Evolutionary conservation across 2,329 filamentous ascomycete genomes (phyloP), one percentile per base, ranked within the genome.

Genomic region (Clarireedia homoeocarpa): DNA sequence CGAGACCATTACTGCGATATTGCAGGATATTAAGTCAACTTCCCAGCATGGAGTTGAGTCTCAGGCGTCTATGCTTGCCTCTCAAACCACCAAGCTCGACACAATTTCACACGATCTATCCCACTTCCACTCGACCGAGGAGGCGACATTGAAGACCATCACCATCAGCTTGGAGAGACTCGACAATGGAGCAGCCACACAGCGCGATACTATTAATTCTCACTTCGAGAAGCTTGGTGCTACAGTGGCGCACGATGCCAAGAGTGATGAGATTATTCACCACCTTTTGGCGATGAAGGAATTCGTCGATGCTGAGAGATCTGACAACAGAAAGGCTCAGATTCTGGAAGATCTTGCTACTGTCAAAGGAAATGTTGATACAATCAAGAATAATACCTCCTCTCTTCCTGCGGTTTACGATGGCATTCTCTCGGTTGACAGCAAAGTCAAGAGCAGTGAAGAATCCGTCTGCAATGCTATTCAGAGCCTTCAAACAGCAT

Each of bases 401-500:
- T 51, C 58, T 7, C 38, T 60, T 12, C 52, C 52, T 20, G 45
- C 58, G 4, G 56, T 47, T n/a, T 47, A 58, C 27, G 53, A 58
- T 27, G 56, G 50, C 6, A 55, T 58, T 26, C 40, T 57, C 10
- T 55, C 53, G 1, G 26, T 61, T 6, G 56, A 58, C 17, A 48
- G 51, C 12, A 58, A 58, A 20, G 20, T 62, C 24, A 50, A 58
- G 40, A 51, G 45, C 5, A 57, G 50, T 20, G 54, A 58, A 48
- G 54, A 61, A n/a, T 55, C 27, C 12, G 23, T 60, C 17, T 54
- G 20, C 12, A 38, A 56, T 23, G 48, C 55, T 3, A 49, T 61
- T 1, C 51, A 58, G 27, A 51, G 59, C 14, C 24, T 59, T 12
- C 55, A 59, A 10, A 53, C 53, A 4, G 48, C 51, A 5, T 23